Evolutionary conservation across 257 asterid species (phyloP), one percentile per base, ranked within the genome.

Genomic region (Parsonsia alboflavescens): DNA sequence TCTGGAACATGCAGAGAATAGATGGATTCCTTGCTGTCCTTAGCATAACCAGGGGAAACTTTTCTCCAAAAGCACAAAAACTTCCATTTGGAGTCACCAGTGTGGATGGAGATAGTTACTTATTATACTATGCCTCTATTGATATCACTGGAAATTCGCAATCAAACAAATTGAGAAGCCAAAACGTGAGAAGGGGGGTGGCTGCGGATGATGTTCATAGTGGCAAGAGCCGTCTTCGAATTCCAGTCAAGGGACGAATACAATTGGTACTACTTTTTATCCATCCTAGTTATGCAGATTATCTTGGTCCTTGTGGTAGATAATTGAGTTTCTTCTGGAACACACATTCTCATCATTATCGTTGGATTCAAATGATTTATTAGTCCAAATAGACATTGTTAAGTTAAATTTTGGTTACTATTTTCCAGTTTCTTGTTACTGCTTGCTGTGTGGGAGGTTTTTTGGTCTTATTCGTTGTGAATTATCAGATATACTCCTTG

Each of bases 11-110:
- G 61, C 94, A 91, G 97, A 84, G 77, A 75, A 84, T 91, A 77
- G 87, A 87, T 77, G 97, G 97, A 58, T 91, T 91, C 84, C 96
- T 91, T 77, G 96, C 97, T 74, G 86, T 89, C 33, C 86, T 91
- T 77, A 82, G 85, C 78, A 84, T 87, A 77, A 82, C 82, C 22
- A 96, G 96, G 21, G 97, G 97, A 66, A 79, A 82, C 59, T 91
- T 84, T 77, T 89, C 96, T 24, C 92, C 97, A 2, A 87, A 83
- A 78, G 84, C 92, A 4, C 92, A 89, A 82, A 91, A 89, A 77
- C 90, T 91, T 83, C 96, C 97, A 68, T 91, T 91, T 78, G 80
- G 89, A 67, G 97, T 84, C 36, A 82, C 90, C 36, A 91, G 96
- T 70, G 88, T 89, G 3, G 94, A 89, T 56, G 96, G 96, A 68